Conservation (phyloP, 257 asterid genomes). For the Petunia axillaris region DNA sequence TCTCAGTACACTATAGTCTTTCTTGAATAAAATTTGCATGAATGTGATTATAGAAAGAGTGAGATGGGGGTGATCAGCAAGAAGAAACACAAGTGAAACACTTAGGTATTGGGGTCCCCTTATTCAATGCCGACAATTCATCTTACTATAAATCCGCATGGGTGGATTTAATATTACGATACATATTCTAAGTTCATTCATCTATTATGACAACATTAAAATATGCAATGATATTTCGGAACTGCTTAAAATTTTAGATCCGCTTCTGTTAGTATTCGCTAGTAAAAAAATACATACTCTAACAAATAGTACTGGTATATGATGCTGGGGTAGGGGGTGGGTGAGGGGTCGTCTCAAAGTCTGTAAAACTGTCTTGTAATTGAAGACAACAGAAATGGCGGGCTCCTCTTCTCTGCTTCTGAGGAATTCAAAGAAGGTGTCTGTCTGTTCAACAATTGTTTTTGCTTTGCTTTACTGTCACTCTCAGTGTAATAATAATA, state of each 20-base stretch:
- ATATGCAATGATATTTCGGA: no score
- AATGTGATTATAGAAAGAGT: background rate
- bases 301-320: background rate
- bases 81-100: background rate
- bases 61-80: background rate
- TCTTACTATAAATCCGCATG: background rate
- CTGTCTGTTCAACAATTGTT: background rate
- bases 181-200: no score
- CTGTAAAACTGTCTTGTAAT: slow-evolving; percentile 34
- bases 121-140: slow-evolving; percentile 54
- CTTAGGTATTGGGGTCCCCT: slow-evolving; percentile 32
- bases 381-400: slow-evolving; percentile 34
- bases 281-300: background rate
- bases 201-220: no score
- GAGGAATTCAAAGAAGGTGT: background rate
- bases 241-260: background rate
- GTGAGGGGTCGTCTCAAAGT: slow-evolving; percentile 47
- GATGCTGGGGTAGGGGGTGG: slow-evolving; percentile 26
- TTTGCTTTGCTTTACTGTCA: slow-evolving; percentile 63
- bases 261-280: background rate
- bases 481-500: slow-evolving; percentile 43
- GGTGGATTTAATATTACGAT: background rate
- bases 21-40: background rate
- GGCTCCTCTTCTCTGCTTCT: slow-evolving; percentile 30
- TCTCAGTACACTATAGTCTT: background rate